phyloP scores from a whole-genome alignment of 768 basidiomycete genomes.

The Hygrocybe coccinea region DNA sequence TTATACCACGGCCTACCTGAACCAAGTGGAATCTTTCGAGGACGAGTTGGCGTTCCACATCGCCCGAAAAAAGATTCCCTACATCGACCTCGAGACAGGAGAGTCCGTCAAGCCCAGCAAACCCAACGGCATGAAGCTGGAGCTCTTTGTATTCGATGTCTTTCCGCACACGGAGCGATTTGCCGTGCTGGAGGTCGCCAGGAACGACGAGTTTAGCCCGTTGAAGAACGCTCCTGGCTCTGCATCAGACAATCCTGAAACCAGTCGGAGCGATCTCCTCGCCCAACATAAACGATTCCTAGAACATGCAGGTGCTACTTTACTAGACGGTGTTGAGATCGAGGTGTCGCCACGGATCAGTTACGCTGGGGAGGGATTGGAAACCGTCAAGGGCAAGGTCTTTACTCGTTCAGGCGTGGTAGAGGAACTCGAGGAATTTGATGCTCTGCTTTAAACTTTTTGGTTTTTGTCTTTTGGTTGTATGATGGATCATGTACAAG shows the following conservation, averaged over 20 bases:
- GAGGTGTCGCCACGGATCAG: slow-evolving; percentile 86
- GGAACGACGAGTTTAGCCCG: slow-evolving; percentile 91
- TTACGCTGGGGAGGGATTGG: slow-evolving; percentile 91
- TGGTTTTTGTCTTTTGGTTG: too few species aligned
- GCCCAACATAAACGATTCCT: slow-evolving; percentile 85
- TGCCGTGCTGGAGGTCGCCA: slow-evolving; percentile 81
- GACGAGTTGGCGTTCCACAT: slow-evolving; percentile 93
- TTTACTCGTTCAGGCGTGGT: slow-evolving; percentile 74
- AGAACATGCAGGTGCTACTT: slow-evolving; percentile 66
- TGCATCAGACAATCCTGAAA: slow-evolving; percentile 83
- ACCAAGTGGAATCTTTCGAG: slow-evolving; percentile 75
- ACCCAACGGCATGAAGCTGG: slow-evolving; percentile 99
- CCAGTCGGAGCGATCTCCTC: slow-evolving; percentile 84
- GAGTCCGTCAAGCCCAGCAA: slow-evolving; percentile 69
- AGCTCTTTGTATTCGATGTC: slow-evolving; percentile 98
- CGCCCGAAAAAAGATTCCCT: slow-evolving; percentile 94
- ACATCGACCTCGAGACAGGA: slow-evolving; percentile 67
- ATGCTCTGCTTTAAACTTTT: slow-evolving; percentile 51
- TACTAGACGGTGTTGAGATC: slow-evolving; percentile 74
- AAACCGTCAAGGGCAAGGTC: slow-evolving; percentile 67
- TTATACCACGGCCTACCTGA: slow-evolving; percentile 84
- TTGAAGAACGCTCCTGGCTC: slow-evolving; percentile 96
- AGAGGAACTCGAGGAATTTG: slow-evolving; percentile 62
- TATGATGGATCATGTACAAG: slow-evolving; percentile 3
- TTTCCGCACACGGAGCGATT: slow-evolving; percentile 86